A percentile compares a stretch with the other conserved stretches of the same genome.
Conservation (phyloP, 805 yeast genomes). For the Teunomyces kruisii region DNA sequence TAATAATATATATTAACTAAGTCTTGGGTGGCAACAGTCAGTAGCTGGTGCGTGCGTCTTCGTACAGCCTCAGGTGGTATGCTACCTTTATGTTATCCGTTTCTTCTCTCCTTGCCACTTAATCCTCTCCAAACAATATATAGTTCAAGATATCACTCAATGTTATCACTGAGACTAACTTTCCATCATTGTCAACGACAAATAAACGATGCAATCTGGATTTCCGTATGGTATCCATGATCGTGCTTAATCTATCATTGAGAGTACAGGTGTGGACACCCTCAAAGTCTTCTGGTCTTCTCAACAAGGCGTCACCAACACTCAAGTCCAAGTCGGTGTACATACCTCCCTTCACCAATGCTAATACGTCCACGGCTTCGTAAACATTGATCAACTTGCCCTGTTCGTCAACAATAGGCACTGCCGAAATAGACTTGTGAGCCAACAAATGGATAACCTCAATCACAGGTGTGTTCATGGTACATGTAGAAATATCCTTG, state of each 20-base stretch:
- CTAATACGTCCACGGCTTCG: conserved; percentile 93
- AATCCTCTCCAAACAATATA: conserved; percentile 63
- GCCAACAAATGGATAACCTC: conserved; percentile 86
- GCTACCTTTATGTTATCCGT: no score
- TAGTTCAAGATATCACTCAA: conserved; percentile 88
- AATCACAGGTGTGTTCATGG: conserved; percentile 88
- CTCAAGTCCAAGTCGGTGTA: conserved; percentile 86
- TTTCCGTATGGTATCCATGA: conserved; percentile 89
- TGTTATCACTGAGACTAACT: conserved; percentile 79
- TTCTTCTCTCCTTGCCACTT: conserved; percentile 4
- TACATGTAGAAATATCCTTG: conserved; percentile 66
- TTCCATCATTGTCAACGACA: conserved; percentile 83
- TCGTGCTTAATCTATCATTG: conserved; percentile 80
- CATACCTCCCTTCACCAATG: conserved; percentile 90
- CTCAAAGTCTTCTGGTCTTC: conserved; percentile 93
- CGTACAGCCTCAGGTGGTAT: no score
- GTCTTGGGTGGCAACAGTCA: no score
- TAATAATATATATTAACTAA: background rate
- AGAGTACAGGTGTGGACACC: conserved; percentile 96
- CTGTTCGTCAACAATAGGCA: conserved; percentile 86
- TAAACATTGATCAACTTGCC: conserved; percentile 76
- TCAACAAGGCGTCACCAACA: conserved; percentile 93
- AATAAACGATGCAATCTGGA: conserved; percentile 89
- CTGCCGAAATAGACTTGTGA: conserved; percentile 79
- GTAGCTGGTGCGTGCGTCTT: no score